Evolutionary conservation across 2,329 filamentous ascomycete species (phyloP), one percentile per base, ranked within the genome.

Genomic region (Rhynchosporium graminicola): DNA sequence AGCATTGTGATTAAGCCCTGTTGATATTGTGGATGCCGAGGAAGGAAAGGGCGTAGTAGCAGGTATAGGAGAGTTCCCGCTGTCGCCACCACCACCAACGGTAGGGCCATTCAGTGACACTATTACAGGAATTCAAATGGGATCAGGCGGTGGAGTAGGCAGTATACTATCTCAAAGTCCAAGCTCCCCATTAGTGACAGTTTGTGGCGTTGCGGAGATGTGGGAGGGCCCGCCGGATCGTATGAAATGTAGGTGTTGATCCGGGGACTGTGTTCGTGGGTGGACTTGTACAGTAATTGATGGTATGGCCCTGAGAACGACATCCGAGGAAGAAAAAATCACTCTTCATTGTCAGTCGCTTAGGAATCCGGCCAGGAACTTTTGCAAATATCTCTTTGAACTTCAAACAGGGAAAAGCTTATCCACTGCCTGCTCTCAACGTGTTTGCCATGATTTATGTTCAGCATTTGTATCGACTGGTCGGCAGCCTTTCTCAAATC

Each of bases 401-500:
- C 38, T n/a, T 20, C 9, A 13, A 4, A 12, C 4, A 38, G 3
- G 31, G 13, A 15, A 52, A 9, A 31, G 45, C 58, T 57, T 26
- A 56, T 59, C 59, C 31, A 54, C 52, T 55, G 54, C 28, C 57
- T 51, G 43, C 31, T 20, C 20, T 33, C n/a, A 36, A 65, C 12
- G 20, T 15, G 55, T 52, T 40, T 52, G 3, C 42, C 42, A 20
- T 33, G 29, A 4, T 56, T 59, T 7, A 47, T 13, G n/a, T 60
- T 65, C 6, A 62, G 28, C 4, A 48, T 63, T 9, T 62, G 26
- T 52, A 60, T 63, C 26, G 43, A 38, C 38, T 56, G 38, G 28
- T 56, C 52, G 7, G 64, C 54, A 29, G 59, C 56, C 55, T 57
- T 56, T n/a, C 52, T 59, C 15, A 64, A 20, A 10, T n/a, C 52